These are phyloP conservation scores for button mushroom (Agaricus bisporus) DNA, from an alignment of 768 basidiomycete genomes.

Conservation along the genomic window DNA sequence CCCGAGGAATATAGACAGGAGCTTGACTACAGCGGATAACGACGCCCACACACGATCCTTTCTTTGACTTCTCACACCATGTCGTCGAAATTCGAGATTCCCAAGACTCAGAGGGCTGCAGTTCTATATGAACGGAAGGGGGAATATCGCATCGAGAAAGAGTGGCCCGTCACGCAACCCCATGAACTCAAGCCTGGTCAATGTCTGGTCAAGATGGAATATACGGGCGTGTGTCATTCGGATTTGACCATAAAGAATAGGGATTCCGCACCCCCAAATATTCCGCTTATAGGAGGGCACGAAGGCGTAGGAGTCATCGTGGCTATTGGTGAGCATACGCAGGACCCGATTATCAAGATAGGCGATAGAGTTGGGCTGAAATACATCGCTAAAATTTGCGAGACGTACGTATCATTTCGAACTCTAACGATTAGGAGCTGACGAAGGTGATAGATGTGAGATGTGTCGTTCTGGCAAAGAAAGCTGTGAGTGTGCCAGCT, in stretches of 20 bases:
- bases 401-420: constrained; percentile 1
- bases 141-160: constrained; percentile 28
- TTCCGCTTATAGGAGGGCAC: constrained; percentile 75
- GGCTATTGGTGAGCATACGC: constrained; percentile 67
- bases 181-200: constrained; percentile 59
- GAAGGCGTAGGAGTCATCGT: constrained; percentile 81
- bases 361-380: constrained; percentile 84
- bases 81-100: constrained; percentile 20
- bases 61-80: not conserved
- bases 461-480: constrained; percentile 70
- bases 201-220: constrained; percentile 69
- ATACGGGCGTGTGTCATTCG: constrained; percentile 80
- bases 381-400: constrained; percentile 58
- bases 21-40: no score
- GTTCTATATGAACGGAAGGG: constrained; percentile 29
- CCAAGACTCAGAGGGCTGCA: constrained; percentile 37
- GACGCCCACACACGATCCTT: not conserved
- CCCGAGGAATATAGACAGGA: no score
- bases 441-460: constrained; percentile 63
- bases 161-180: constrained; percentile 50
- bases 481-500: constrained; percentile 40
- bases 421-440: not conserved
- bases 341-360: constrained; percentile 53
- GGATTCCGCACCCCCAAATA: constrained; percentile 66
- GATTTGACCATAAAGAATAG: constrained; percentile 69